A percentile compares a stretch with the other conserved stretches of the same genome.
Evolutionary conservation across 2,329 filamentous ascomycete genomes (phyloP).

Genomic region (Xylogone sp.): DNA sequence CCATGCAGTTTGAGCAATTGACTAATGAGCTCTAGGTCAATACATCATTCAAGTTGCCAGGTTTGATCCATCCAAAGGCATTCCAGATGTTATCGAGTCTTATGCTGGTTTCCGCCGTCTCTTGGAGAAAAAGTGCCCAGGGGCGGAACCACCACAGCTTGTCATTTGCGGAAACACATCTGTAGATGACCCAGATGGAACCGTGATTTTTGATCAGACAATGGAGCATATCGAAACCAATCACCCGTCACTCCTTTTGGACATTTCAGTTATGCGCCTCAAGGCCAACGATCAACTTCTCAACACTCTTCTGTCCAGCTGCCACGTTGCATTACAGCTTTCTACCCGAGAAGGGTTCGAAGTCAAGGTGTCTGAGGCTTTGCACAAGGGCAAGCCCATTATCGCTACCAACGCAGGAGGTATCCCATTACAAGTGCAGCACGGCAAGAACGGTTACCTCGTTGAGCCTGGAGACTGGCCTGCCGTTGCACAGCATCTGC

Average conservation of each 20-base stretch:
- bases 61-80: slow-evolving; percentile 81
- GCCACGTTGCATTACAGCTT: slow-evolving; percentile 71
- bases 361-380: slow-evolving; percentile 79
- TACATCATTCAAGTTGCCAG: slow-evolving; percentile 80
- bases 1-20: not conserved
- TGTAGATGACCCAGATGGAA: slow-evolving; percentile 76
- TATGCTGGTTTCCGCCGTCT: slow-evolving; percentile 69
- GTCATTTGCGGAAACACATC: slow-evolving; percentile 76
- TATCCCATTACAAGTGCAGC: slow-evolving; percentile 73
- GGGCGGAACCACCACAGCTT: slow-evolving; percentile 61
- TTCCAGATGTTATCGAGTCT: slow-evolving; percentile 70
- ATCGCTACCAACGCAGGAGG: slow-evolving; percentile 75
- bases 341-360: slow-evolving; percentile 82
- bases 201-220: slow-evolving; percentile 67
- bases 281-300: slow-evolving; percentile 77
- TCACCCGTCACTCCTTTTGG: slow-evolving; percentile 57
- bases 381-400: slow-evolving; percentile 75
- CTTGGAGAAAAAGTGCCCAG: slow-evolving; percentile 46
- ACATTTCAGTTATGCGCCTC: slow-evolving; percentile 73
- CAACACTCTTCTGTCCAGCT: slow-evolving; percentile 70
- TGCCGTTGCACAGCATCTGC: slow-evolving; percentile 63
- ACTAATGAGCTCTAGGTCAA: slow-evolving; percentile 39
- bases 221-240: slow-evolving; percentile 61
- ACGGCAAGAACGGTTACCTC: slow-evolving; percentile 69
- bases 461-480: slow-evolving; percentile 68